phyloP scores from a whole-genome alignment of 345 rosid species.

The Boechera retrofracta region DNA sequence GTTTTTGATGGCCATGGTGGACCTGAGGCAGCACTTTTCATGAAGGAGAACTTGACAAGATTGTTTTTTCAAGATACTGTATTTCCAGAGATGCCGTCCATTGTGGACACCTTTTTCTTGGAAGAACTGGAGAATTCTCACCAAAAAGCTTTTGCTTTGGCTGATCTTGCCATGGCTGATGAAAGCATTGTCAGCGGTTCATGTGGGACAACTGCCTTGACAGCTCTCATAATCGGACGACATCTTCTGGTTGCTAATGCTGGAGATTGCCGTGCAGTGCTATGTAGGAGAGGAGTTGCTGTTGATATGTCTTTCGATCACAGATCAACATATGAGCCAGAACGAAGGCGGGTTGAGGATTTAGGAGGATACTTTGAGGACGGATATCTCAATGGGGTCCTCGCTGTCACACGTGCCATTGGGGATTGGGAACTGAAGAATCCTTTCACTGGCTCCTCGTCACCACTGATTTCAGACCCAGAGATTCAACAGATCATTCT shows the following conservation, averaged over 20 bases:
- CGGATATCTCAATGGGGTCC: conserved; percentile 75
- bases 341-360: conserved; percentile 65
- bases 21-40: conserved; percentile 70
- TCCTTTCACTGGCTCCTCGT: conserved; percentile 38
- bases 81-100: conserved; percentile 55
- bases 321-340: conserved; percentile 62
- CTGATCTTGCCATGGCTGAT: conserved; percentile 75
- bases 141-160: conserved; percentile 68
- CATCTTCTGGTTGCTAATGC: conserved; percentile 82
- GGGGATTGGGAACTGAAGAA: conserved; percentile 82
- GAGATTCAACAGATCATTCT: conserved; percentile 66
- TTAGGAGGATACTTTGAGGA: conserved; percentile 68
- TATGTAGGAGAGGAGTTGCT: conserved; percentile 67
- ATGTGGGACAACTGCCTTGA: conserved; percentile 89
- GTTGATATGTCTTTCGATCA: conserved; percentile 82
- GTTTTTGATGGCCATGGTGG: conserved; percentile 96
- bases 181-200: conserved; percentile 54
- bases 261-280: conserved; percentile 89
- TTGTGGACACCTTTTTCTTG: conserved; percentile 32
- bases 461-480: conserved; percentile 86
- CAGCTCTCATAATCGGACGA: conserved; percentile 86
- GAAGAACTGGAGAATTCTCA: conserved; percentile 70
- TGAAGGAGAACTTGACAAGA: conserved; percentile 79
- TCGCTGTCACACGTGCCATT: conserved; percentile 78
- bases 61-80: conserved; percentile 78